Percentiles rank a stretch among this genome's conserved stretches.
Evolutionary conservation across 2,329 filamentous ascomycete species (phyloP).

Genomic region (Sclerotinia sclerotiorum): DNA sequence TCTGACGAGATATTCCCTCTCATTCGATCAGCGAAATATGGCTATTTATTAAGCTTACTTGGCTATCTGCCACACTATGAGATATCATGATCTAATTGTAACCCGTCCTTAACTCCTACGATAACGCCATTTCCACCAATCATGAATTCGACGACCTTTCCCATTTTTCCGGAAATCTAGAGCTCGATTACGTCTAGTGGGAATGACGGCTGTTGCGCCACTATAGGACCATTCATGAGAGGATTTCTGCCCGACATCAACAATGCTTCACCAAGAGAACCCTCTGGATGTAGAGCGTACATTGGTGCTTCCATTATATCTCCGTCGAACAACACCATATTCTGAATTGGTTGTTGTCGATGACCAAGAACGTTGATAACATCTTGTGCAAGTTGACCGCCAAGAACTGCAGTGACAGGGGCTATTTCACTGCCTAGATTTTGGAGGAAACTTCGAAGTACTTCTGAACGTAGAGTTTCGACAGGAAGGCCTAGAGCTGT

Average conservation of each 20-base stretch:
- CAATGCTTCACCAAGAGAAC: conserved; percentile 51
- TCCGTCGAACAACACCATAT: conserved; percentile 89
- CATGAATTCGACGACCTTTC: background rate
- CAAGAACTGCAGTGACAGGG: conserved; percentile 84
- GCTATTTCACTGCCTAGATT: conserved; percentile 82
- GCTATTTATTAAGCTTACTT: background rate
- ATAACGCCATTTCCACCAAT: conserved; percentile 24
- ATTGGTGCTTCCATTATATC: conserved; percentile 74
- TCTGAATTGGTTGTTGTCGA: conserved; percentile 93
- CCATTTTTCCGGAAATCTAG: conserved; percentile 20
- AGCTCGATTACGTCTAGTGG: conserved; percentile 32
- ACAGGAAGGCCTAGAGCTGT: conserved; percentile 68
- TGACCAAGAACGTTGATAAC: conserved; percentile 94
- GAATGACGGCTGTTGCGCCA: conserved; percentile 25
- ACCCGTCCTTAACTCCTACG: conserved; percentile 18
- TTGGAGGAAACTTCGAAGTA: conserved; percentile 81
- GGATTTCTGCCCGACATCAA: conserved; percentile 25
- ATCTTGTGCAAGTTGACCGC: conserved; percentile 89
- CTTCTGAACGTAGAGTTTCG: conserved; percentile 66
- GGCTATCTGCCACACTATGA: conserved; percentile 11
- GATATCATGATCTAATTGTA: conserved; percentile 17
- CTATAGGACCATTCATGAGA: conserved; percentile 24
- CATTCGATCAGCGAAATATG: background rate
- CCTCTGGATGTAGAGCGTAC: conserved; percentile 77
- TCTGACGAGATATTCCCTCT: background rate